Conservation (phyloP, 345 rosid genomes). For the Alliaria petiolata region DNA sequence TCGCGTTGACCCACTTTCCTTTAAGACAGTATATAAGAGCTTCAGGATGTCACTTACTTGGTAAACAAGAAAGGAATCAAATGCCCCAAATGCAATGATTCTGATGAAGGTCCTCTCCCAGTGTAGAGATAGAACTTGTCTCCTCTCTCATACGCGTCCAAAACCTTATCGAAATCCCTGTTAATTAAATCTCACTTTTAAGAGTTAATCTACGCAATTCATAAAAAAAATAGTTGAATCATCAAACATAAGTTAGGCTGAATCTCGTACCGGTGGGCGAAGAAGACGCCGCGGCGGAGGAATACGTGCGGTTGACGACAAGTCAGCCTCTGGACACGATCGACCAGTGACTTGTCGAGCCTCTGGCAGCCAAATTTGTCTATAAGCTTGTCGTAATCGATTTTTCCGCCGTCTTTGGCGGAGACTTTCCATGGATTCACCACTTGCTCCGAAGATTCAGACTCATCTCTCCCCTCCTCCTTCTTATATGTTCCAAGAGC, state of each 20-base stretch:
- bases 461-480: neutral
- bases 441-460: conserved; percentile 41
- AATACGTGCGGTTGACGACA: conserved; percentile 65
- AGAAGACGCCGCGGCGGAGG: conserved; percentile 86
- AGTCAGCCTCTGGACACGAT: conserved; percentile 72
- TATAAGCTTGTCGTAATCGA: conserved; percentile 84
- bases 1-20: too few relatives aligned
- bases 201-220: too few relatives aligned
- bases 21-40: too few relatives aligned
- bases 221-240: too few relatives aligned
- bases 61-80: conserved; percentile 93
- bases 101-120: conserved; percentile 93
- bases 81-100: conserved; percentile 84
- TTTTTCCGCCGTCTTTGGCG: conserved; percentile 56
- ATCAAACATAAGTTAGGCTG: too few relatives aligned
- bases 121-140: conserved; percentile 81
- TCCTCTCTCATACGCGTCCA: conserved; percentile 76
- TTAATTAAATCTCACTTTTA: too few relatives aligned
- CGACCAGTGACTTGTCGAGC: conserved; percentile 50
- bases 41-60: conserved; percentile 40
- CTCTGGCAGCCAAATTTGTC: conserved; percentile 85
- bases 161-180: conserved; percentile 75
- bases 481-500: too few relatives aligned
- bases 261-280: conserved; percentile 88
- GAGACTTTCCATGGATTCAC: conserved; percentile 94